Conservation (phyloP, 2,329 filamentous ascomycete species). For the Penicillium sp. region DNA sequence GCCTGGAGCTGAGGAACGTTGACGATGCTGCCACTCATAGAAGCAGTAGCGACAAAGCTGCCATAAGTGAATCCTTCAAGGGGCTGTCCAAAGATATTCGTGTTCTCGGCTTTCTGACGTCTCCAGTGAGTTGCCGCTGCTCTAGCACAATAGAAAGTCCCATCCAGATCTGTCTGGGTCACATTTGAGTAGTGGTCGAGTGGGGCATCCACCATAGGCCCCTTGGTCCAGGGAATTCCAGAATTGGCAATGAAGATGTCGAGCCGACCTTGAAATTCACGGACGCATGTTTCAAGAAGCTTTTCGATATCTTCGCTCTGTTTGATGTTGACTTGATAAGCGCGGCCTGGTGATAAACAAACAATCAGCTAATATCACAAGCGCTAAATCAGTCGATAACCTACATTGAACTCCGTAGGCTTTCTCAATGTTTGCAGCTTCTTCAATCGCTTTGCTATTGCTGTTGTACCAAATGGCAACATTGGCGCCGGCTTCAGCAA, state of each 20-base stretch:
- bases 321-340: constrained; percentile 52
- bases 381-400: neutral
- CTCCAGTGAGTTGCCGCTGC: constrained; percentile 70
- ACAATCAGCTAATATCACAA: neutral
- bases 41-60: constrained; percentile 75
- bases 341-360: constrained; percentile 45
- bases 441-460: constrained; percentile 63
- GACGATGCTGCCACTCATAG: constrained; percentile 75
- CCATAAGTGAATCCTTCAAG: constrained; percentile 63
- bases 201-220: constrained; percentile 65
- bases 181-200: constrained; percentile 67
- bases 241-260: constrained; percentile 80
- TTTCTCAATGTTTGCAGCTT: constrained; percentile 63
- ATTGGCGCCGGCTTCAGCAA: constrained; percentile 70
- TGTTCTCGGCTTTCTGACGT: constrained; percentile 67
- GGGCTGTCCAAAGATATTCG: constrained; percentile 61
- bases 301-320: constrained; percentile 43
- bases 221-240: constrained; percentile 72
- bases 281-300: constrained; percentile 43
- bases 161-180: constrained; percentile 70
- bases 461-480: constrained; percentile 72
- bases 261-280: constrained; percentile 71
- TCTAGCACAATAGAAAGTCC: constrained; percentile 74
- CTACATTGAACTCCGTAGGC: constrained; percentile 64
- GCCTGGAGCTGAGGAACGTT: constrained; percentile 75